Evolutionary conservation across 148 eudicot genomes (phyloP).

Genomic region (Rhododendron henanense): DNA sequence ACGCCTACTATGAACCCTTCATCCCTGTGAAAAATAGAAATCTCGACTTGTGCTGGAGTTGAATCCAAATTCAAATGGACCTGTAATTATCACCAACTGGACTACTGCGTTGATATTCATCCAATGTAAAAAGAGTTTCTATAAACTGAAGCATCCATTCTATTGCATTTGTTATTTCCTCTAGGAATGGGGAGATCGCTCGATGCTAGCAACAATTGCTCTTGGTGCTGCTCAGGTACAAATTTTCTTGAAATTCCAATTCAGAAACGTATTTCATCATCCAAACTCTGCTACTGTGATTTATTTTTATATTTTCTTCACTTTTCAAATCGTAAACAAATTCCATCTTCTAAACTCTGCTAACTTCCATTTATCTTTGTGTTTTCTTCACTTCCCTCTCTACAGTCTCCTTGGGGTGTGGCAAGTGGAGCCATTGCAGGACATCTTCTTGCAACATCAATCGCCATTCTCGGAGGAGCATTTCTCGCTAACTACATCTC

Average conservation of each 20-base stretch:
- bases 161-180: slow-evolving; percentile 3
- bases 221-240: slow-evolving; percentile 96
- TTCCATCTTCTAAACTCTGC: background rate
- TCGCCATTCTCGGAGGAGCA: slow-evolving; percentile 89
- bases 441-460: slow-evolving; percentile 71
- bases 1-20: too few relatives aligned
- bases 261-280: background rate
- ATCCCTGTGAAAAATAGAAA: background rate
- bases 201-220: slow-evolving; percentile 98
- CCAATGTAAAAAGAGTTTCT: background rate
- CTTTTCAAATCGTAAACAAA: background rate
- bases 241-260: background rate
- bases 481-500: slow-evolving; percentile 91
- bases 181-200: slow-evolving; percentile 99
- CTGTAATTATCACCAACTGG: background rate
- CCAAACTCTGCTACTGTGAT: background rate
- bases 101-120: background rate
- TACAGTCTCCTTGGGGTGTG: slow-evolving; percentile 94
- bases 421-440: slow-evolving; percentile 95
- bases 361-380: background rate
- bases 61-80: background rate
- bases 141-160: background rate
- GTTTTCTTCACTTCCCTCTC: background rate
- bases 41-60: background rate
- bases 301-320: background rate